Percentiles rank a stretch among this genome's conserved stretches.
Evolutionary conservation across 108 stramenopile genomes (phyloP).

Genomic region (Cyclotella baltica): DNA sequence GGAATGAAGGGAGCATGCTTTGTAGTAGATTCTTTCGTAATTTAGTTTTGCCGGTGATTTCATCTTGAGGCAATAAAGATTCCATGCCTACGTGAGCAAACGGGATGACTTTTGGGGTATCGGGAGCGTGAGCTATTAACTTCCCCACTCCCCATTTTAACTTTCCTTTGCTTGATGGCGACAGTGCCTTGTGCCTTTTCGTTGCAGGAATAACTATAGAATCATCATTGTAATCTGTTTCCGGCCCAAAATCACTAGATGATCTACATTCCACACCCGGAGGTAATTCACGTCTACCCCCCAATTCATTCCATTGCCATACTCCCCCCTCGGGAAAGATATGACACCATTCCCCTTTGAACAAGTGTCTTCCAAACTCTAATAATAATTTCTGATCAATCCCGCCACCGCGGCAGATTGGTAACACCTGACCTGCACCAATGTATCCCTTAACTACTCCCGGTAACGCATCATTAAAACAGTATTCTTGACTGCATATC

Average conservation of each 20-base stretch:
- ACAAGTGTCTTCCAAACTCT: slow-evolving; percentile 62
- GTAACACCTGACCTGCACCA: slow-evolving; percentile 70
- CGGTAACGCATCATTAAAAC: slow-evolving; percentile 63
- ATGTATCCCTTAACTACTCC: slow-evolving; percentile 61
- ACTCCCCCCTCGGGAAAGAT: slow-evolving; percentile 79
- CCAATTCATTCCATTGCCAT: slow-evolving; percentile 65
- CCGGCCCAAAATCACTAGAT: slow-evolving; percentile 14
- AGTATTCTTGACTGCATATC: slow-evolving; percentile 74
- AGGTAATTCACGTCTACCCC: slow-evolving; percentile 43
- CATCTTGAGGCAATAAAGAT: slow-evolving; percentile 64
- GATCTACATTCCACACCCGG: slow-evolving; percentile 15
- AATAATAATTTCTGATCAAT: slow-evolving; percentile 66
- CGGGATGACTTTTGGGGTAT: slow-evolving; percentile 66
- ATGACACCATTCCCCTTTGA: slow-evolving; percentile 75
- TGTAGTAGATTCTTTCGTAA: slow-evolving; percentile 22
- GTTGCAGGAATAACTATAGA: slow-evolving; percentile 37
- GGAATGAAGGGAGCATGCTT: slow-evolving; percentile 14
- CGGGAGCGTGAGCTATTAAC: slow-evolving; percentile 76
- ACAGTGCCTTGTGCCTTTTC: slow-evolving; percentile 24
- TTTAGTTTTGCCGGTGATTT: slow-evolving; percentile 41
- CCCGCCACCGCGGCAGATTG: slow-evolving; percentile 63
- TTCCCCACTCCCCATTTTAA: slow-evolving; percentile 86
- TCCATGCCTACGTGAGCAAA: slow-evolving; percentile 77
- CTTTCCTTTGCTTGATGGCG: slow-evolving; percentile 44
- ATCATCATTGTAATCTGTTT: neutral